Conservation (phyloP, 352 stramenopile genomes). For the Phytophthora quininea region DNA sequence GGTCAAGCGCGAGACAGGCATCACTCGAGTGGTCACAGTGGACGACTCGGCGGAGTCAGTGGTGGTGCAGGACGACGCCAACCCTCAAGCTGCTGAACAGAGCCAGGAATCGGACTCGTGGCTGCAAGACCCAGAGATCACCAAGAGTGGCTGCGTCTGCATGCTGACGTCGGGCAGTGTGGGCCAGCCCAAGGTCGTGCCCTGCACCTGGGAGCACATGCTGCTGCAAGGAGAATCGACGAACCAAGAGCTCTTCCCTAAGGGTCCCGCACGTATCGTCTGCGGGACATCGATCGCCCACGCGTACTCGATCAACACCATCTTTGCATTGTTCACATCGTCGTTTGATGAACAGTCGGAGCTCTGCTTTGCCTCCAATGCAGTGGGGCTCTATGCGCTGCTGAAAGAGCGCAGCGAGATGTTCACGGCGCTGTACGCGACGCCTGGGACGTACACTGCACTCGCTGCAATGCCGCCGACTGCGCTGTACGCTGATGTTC, state of each 20-base stretch:
- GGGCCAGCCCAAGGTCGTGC: slow-evolving; percentile 76
- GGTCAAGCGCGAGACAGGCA: slow-evolving; percentile 61
- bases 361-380: slow-evolving; percentile 71
- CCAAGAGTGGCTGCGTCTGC: slow-evolving; percentile 53
- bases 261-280: slow-evolving; percentile 63
- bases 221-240: slow-evolving; percentile 80
- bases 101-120: slow-evolving; percentile 22
- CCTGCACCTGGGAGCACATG: slow-evolving; percentile 79
- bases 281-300: slow-evolving; percentile 85
- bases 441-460: slow-evolving; percentile 78
- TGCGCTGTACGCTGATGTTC: slow-evolving; percentile 64
- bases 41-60: slow-evolving; percentile 36
- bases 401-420: slow-evolving; percentile 46
- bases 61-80: slow-evolving; percentile 23
- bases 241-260: slow-evolving; percentile 74
- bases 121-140: slow-evolving; percentile 40
- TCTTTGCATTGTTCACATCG: slow-evolving; percentile 83
- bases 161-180: slow-evolving; percentile 89
- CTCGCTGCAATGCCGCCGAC: slow-evolving; percentile 57
- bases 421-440: slow-evolving; percentile 74
- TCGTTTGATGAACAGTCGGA: slow-evolving; percentile 64
- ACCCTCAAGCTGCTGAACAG: slow-evolving; percentile 16
- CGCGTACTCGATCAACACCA: slow-evolving; percentile 85
- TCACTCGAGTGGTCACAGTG: slow-evolving; percentile 66
- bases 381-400: slow-evolving; percentile 53